Evolutionary conservation across 345 rosid genomes (phyloP).

Genomic region (Toxicodendron radicans): DNA sequence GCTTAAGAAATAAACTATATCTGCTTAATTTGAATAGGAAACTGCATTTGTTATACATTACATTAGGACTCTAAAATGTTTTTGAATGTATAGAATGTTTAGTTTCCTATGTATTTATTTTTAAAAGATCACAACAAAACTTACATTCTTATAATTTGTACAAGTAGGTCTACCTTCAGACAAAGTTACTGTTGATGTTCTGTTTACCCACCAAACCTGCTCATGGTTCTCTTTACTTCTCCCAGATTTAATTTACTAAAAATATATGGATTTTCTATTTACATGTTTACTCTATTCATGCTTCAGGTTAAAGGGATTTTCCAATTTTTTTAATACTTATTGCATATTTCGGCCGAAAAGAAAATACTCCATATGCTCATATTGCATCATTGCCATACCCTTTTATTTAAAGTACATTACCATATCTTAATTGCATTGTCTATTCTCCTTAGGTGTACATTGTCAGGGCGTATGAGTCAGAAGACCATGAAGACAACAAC

Average conservation of each 20-base stretch:
- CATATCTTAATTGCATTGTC: background rate
- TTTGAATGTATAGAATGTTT: background rate
- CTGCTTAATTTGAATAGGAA: background rate
- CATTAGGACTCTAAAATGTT: background rate
- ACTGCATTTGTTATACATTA: background rate
- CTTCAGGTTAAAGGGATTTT: background rate
- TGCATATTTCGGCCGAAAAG: too few relatives aligned
- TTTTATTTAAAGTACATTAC: background rate
- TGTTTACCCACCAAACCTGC: background rate
- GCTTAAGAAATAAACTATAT: background rate
- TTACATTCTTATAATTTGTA: background rate
- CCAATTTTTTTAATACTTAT: background rate
- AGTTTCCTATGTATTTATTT: background rate
- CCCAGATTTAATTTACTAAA: background rate
- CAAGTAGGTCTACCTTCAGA: background rate
- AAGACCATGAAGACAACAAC: conserved; percentile 18
- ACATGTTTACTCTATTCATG: too few relatives aligned
- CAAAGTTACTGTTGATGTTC: background rate
- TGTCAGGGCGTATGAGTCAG: conserved; percentile 37
- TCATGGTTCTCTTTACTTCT: background rate
- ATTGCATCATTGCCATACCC: too few relatives aligned
- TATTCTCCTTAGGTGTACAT: conserved; percentile 34
- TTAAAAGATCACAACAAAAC: background rate
- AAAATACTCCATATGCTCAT: background rate
- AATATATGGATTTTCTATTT: background rate